A percentile compares a stretch with the other conserved stretches of the same genome.
phyloP scores from a whole-genome alignment of 768 basidiomycete species.

The Macrolepiota dolichaula region DNA sequence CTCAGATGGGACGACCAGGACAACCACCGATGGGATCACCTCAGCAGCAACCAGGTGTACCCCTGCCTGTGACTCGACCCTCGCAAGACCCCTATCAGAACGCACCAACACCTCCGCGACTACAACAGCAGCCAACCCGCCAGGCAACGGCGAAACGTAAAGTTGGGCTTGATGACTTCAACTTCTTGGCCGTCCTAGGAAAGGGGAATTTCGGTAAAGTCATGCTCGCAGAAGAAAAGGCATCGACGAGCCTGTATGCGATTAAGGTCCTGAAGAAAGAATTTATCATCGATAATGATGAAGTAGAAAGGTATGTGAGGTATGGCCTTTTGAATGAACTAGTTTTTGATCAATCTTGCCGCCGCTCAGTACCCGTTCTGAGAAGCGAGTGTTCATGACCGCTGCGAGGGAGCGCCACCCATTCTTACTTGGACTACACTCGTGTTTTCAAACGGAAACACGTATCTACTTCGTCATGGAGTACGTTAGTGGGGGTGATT shows the following conservation, averaged over 20 bases:
- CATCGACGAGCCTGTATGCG: slow-evolving; percentile 82
- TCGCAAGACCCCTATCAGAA: slow-evolving; percentile 16
- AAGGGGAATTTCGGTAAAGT: slow-evolving; percentile 99
- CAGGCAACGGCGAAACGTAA: slow-evolving; percentile 64
- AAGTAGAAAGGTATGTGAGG: slow-evolving; percentile 85
- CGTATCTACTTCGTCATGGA: slow-evolving; percentile 99
- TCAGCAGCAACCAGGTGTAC: slow-evolving; percentile 13
- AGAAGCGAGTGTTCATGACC: slow-evolving; percentile 96
- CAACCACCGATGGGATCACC: slow-evolving; percentile 24
- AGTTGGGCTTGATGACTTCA: slow-evolving; percentile 97
- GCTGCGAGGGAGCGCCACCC: slow-evolving; percentile 98
- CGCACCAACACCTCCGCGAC: slow-evolving; percentile 18
- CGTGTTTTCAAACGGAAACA: slow-evolving; percentile 99
- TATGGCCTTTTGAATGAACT: neutral
- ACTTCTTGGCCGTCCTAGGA: slow-evolving; percentile 96
- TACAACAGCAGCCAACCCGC: slow-evolving; percentile 35
- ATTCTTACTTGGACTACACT: slow-evolving; percentile 93
- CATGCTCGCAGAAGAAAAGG: slow-evolving; percentile 99
- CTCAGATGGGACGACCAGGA: slow-evolving; percentile 5
- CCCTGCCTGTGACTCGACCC: slow-evolving; percentile 11
- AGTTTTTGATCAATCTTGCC: neutral
- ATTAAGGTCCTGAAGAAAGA: slow-evolving; percentile 99
- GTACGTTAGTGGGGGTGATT: slow-evolving; percentile 97
- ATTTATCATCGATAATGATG: slow-evolving; percentile 99
- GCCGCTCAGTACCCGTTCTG: slow-evolving; percentile 82